These are phyloP conservation scores for Stagonosporopsis cucurbitacearum DNA, from an alignment of 2,329 filamentous ascomycete species.

Conservation along the genomic window DNA sequence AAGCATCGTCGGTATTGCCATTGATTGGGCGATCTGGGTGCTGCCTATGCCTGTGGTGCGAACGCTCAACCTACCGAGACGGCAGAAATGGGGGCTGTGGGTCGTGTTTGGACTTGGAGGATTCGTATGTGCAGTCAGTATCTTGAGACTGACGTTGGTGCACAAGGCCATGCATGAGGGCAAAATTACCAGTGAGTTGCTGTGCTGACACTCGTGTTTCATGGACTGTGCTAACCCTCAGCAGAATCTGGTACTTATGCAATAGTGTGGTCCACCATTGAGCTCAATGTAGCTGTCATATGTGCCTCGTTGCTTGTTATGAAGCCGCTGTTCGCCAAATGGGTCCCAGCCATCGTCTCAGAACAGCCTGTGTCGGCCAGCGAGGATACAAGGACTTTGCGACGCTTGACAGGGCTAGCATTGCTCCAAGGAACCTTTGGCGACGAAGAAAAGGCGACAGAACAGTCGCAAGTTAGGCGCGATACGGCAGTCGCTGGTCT, in stretches of 20 bases:
- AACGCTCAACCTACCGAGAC: conserved; percentile 37
- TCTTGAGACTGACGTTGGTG: conserved; percentile 39
- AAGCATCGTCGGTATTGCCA: conserved; percentile 35
- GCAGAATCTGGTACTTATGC: conserved; percentile 49
- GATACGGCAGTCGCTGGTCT: conserved; percentile 14
- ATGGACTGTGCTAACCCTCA: background rate
- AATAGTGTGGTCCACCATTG: conserved; percentile 51
- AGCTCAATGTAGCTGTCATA: conserved; percentile 54
- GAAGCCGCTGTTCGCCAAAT: conserved; percentile 49
- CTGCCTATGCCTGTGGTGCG: conserved; percentile 40
- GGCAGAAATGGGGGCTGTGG: conserved; percentile 43
- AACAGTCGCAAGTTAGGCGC: conserved; percentile 6
- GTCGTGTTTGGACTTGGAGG: conserved; percentile 47
- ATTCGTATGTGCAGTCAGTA: conserved; percentile 41
- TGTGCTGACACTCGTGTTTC: background rate
- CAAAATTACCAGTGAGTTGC: conserved; percentile 33
- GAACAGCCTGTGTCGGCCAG: conserved; percentile 25
- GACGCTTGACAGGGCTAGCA: conserved; percentile 23
- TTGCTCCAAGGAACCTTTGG: conserved; percentile 6
- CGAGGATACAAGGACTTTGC: conserved; percentile 21
- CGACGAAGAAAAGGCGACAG: conserved; percentile 16
- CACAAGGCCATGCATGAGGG: conserved; percentile 24
- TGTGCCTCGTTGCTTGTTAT: conserved; percentile 54
- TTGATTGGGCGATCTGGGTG: conserved; percentile 42
- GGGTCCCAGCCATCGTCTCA: conserved; percentile 43